These are phyloP conservation scores for Solanum arcanum DNA, from an alignment of 257 asterid species.

Conservation along the genomic window DNA sequence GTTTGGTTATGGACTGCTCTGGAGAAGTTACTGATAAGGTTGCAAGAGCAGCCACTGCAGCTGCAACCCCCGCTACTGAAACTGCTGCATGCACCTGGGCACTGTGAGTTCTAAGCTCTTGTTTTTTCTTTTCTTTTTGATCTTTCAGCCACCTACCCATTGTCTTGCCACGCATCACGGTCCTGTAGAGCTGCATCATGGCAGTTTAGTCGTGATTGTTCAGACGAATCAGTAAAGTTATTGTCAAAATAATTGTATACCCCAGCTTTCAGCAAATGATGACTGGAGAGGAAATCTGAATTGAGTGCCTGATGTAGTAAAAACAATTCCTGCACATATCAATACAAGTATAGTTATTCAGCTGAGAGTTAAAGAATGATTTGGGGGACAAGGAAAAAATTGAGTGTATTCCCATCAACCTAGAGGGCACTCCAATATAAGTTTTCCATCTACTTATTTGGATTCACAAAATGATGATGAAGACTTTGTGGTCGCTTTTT, in stretches of 20 bases:
- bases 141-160: slow-evolving; percentile 70
- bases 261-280: slow-evolving; percentile 50
- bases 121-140: slow-evolving; percentile 69
- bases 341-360: background rate
- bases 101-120: slow-evolving; percentile 68
- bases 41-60: slow-evolving; percentile 78
- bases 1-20: slow-evolving; percentile 19
- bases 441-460: background rate
- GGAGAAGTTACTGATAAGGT: slow-evolving; percentile 43
- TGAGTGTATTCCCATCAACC: background rate
- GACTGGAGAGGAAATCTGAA: slow-evolving; percentile 45
- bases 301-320: slow-evolving; percentile 63
- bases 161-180: slow-evolving; percentile 49
- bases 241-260: slow-evolving; percentile 14
- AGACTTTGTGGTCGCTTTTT: background rate
- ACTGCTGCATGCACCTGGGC: slow-evolving; percentile 84
- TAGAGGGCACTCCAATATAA: background rate
- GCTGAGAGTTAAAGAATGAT: background rate
- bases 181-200: slow-evolving; percentile 34
- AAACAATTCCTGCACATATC: slow-evolving; percentile 41
- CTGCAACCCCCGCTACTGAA: slow-evolving; percentile 78
- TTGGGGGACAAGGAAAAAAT: background rate
- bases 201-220: background rate
- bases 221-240: background rate
- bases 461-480: background rate